phyloP scores from a whole-genome alignment of 768 basidiomycete genomes.

The Trametes cinnabarina region DNA sequence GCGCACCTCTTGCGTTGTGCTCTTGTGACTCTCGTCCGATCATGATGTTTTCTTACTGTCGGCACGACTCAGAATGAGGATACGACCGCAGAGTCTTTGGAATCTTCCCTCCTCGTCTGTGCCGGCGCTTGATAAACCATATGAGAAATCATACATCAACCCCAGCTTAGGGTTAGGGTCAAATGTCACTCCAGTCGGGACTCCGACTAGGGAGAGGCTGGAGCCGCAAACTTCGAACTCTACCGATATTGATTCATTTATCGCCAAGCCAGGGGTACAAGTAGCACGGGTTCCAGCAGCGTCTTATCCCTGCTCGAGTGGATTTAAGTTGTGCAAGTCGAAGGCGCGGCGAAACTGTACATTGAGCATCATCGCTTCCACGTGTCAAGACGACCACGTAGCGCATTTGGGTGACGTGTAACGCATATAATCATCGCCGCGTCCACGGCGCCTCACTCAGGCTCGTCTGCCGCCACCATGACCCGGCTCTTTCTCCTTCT shows the following conservation, averaged over 20 bases:
- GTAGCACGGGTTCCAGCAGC: neutral
- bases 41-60: neutral
- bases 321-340: neutral
- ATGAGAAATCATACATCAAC: neutral
- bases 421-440: slow-evolving; percentile 6
- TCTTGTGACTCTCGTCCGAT: neutral
- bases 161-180: neutral
- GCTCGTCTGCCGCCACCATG: slow-evolving; percentile 20
- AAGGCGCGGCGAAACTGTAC: neutral
- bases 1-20: neutral
- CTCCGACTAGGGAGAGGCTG: no score
- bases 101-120: no score
- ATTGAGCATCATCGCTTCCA: slow-evolving; percentile 4
- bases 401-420: slow-evolving; percentile 19
- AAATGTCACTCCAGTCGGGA: neutral
- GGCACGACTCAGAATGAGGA: no score
- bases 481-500: slow-evolving; percentile 21
- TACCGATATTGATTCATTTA: no score
- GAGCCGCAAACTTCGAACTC: neutral
- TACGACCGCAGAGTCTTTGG: no score
- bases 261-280: no score
- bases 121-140: neutral
- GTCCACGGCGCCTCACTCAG: slow-evolving; percentile 8
- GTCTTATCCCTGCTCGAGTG: neutral
- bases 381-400: slow-evolving; percentile 19